phyloP scores from a whole-genome alignment of 305 asterid genomes.

The Solanum aculeatissimum region DNA sequence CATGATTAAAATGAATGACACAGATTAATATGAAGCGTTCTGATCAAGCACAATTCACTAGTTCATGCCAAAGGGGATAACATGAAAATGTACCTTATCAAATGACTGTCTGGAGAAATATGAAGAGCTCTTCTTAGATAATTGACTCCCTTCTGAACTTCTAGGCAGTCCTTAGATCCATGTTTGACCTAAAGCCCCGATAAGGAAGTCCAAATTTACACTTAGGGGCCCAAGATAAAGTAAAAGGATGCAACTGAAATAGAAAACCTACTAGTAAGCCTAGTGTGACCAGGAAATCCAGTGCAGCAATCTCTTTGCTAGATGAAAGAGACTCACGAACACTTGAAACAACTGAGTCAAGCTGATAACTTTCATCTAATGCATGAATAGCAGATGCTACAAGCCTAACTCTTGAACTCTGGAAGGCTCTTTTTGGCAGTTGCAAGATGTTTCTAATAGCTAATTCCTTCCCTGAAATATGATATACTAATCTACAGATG shows the following conservation, averaged over 20 bases:
- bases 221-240: not conserved
- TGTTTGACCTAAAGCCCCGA: slow-evolving; percentile 48
- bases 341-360: slow-evolving; percentile 59
- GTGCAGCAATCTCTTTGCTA: slow-evolving; percentile 48
- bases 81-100: slow-evolving; percentile 42
- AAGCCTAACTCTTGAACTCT: slow-evolving; percentile 58
- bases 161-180: slow-evolving; percentile 37
- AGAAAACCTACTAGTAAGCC: slow-evolving; percentile 71
- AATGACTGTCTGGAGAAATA: slow-evolving; percentile 61
- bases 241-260: not conserved
- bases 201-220: slow-evolving; percentile 1
- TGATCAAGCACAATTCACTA: not conserved
- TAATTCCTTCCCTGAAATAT: slow-evolving; percentile 65
- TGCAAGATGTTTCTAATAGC: slow-evolving; percentile 59
- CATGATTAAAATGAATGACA: not conserved
- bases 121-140: slow-evolving; percentile 86
- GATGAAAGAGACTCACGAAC: slow-evolving; percentile 45
- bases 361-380: slow-evolving; percentile 56
- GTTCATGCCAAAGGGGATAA: not conserved
- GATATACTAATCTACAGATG: slow-evolving; percentile 60
- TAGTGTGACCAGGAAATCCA: slow-evolving; percentile 58
- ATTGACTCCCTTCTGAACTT: slow-evolving; percentile 50
- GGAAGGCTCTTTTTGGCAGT: slow-evolving; percentile 64
- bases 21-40: not conserved
- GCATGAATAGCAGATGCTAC: slow-evolving; percentile 68